Conservation (phyloP, 2,329 filamentous ascomycete species). For the Fonsecaea monophora region DNA sequence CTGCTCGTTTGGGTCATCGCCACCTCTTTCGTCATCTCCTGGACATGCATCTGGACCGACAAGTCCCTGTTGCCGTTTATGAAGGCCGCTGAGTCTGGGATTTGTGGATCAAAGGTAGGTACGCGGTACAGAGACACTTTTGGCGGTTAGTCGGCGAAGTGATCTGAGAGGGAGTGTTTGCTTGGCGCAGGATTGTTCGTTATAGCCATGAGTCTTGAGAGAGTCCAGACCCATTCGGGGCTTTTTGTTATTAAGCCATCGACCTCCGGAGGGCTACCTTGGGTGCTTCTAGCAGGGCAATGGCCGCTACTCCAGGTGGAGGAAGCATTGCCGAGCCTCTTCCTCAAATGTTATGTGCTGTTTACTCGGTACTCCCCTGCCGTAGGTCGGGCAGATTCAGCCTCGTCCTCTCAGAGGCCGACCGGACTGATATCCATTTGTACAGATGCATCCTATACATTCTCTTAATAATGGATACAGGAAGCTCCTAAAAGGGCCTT, state of each 20-base stretch:
- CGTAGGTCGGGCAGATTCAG: no score
- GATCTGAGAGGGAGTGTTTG: background rate
- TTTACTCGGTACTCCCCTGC: no score
- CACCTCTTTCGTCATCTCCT: conserved; percentile 6
- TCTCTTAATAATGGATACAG: no score
- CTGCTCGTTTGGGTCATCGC: background rate
- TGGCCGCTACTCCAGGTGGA: no score
- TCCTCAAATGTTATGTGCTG: no score
- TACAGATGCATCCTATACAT: no score
- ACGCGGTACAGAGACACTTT: background rate
- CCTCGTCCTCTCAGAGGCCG: no score
- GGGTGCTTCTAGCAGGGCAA: no score
- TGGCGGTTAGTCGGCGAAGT: background rate
- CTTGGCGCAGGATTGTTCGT: background rate
- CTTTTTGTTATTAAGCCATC: background rate
- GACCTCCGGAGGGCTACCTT: no score
- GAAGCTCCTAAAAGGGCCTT: no score
- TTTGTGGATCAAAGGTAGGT: background rate
- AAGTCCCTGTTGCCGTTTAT: background rate
- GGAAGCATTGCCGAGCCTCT: no score
- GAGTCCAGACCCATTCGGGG: background rate
- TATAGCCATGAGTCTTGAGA: background rate
- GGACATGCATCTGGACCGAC: background rate
- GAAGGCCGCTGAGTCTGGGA: background rate
- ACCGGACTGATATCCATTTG: no score